Base-by-base conservation (phyloP, 257 asterid genomes). In the Fraxinus excelsior region DNA sequence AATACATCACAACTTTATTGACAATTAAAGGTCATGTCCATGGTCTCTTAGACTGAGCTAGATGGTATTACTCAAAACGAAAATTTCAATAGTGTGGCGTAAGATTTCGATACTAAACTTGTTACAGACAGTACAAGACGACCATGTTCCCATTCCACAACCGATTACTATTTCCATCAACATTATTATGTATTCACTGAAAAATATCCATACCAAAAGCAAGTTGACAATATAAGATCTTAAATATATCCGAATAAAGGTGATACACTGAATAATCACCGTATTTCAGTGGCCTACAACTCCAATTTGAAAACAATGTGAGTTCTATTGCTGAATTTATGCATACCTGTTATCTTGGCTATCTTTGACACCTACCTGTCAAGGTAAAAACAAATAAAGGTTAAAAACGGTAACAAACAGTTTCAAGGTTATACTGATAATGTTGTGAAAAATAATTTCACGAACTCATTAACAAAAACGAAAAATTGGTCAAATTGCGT, bases 351-450 rank as follows among this genome's bases (percentile, higher is more conserved):
- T 71, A 71, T 29, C 81, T 32, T 76, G 79, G 74, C 80, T 81
- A 77, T 80, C 81, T 69, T 62, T 21, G 78, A 65, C 71, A 74
- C 25, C 23, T 23, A 60, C 85, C 88, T 85, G 21, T n/a, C 29
- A 79, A 71, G 76, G 74, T 67, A 70, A 66, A 18, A 71, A 77
- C 71, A 31, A 25, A 26, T 49, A 77, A 69, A 65, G 8, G 58
- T 77, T 49, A 70, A 51, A 60, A 78, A 77, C 0, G 42, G 40
- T 23, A 76, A n/a, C 10, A 1, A 46, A 46, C 21, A 16, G 58
- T 46, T 46, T 6, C 21, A 4, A 46, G 58, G 58, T 46, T 16
- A 16, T 16, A 14, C n/a, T 0, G 0, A 4, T 46, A 46, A 56
- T 40, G 16, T 72, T 51, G 60, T 35, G 67, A 56, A 58, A 58